Percentiles rank a stretch among this genome's conserved stretches.
phyloP scores from a whole-genome alignment of 345 rosid genomes.

The Eucalyptus camaldulensis region DNA sequence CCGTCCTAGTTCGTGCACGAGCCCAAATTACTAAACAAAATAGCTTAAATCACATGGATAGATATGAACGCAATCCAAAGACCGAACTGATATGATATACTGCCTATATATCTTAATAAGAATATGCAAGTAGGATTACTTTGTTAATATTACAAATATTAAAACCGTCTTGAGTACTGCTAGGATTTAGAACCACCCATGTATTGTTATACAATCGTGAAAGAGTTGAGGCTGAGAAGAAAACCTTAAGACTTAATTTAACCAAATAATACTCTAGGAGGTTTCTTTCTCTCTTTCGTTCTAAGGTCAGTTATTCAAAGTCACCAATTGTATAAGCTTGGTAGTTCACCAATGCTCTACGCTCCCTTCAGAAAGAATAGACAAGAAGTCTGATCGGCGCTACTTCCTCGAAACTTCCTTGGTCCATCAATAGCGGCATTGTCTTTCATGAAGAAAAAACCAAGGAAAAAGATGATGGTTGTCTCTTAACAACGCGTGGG shows the following conservation, averaged over 20 bases:
- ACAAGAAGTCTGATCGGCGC: neutral
- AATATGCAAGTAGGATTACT: neutral
- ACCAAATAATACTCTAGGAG: neutral
- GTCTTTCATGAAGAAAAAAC: neutral
- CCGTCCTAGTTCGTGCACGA: neutral
- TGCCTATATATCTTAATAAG: neutral
- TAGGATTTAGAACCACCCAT: neutral
- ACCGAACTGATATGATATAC: neutral
- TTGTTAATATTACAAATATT: neutral
- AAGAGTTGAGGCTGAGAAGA: neutral
- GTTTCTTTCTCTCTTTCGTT: neutral
- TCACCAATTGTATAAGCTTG: neutral
- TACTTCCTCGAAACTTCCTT: neutral
- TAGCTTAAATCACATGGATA: neutral
- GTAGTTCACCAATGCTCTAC: neutral
- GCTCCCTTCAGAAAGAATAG: neutral
- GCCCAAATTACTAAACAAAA: neutral
- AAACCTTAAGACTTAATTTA: neutral
- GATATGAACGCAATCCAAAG: neutral
- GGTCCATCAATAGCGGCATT: neutral
- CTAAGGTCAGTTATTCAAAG: neutral
- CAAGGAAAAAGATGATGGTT: neutral
- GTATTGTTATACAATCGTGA: neutral
- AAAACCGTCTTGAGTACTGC: neutral
- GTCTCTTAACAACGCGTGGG: neutral